A percentile compares a stretch with the other conserved stretches of the same genome.
Conservation (phyloP, 768 basidiomycete species). For the Artomyces pyxidatus region DNA sequence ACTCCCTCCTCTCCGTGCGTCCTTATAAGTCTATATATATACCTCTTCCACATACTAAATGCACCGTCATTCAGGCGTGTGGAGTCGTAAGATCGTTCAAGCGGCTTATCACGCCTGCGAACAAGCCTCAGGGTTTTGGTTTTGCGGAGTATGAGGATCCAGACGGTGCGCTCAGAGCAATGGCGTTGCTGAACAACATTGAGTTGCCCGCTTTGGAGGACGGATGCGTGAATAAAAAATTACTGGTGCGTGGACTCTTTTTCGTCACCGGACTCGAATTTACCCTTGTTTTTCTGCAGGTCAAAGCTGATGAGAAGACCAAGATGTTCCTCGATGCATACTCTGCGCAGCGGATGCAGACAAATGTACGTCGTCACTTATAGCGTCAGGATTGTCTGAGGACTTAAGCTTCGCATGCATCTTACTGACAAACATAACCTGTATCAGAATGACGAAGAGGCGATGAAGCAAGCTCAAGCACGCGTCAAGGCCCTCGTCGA, state of each 20-base stretch:
- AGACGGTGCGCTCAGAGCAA: conserved; percentile 76
- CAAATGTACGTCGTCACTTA: conserved; percentile 68
- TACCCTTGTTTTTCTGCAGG: too few relatives aligned
- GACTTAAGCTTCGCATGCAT: conserved; percentile 1
- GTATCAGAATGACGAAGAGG: conserved; percentile 61
- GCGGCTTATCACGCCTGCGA: conserved; percentile 83
- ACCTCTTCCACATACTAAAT: not conserved
- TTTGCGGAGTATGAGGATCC: conserved; percentile 96
- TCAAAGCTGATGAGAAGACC: conserved; percentile 97
- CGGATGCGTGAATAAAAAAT: conserved; percentile 51
- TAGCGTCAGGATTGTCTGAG: too few relatives aligned
- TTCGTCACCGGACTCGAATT: conserved; percentile 32
- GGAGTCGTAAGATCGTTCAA: conserved; percentile 88
- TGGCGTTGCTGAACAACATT: conserved; percentile 54
- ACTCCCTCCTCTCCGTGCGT: conserved; percentile 68
- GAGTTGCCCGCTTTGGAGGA: conserved; percentile 56
- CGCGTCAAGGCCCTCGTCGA: conserved; percentile 58
- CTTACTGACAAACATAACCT: conserved; percentile 6
- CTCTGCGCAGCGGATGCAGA: conserved; percentile 66
- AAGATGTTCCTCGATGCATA: conserved; percentile 83
- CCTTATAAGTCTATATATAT: not conserved
- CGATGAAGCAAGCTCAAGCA: conserved; percentile 50
- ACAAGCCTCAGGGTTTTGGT: conserved; percentile 94
- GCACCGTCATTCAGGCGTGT: conserved; percentile 53
- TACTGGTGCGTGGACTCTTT: conserved; percentile 49